Evolutionary conservation across 1,139 yeast genomes (phyloP).

Genomic region (Torulaspora globosa): DNA sequence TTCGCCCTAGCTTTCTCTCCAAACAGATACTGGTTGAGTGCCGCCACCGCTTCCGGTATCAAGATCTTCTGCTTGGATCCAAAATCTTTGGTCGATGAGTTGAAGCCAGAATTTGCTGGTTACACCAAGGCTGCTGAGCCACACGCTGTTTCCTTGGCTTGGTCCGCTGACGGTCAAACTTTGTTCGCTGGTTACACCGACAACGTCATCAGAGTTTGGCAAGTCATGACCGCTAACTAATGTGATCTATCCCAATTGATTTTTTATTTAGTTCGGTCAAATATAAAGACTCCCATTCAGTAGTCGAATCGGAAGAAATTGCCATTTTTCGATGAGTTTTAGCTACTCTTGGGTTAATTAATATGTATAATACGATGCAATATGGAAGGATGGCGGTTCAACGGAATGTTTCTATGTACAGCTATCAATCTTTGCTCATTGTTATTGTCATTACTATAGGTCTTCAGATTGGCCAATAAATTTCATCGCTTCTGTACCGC

Average conservation of each 20-base stretch:
- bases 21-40: slow-evolving; percentile 99
- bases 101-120: slow-evolving; percentile 95
- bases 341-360: slow-evolving; percentile 1
- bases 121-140: slow-evolving; percentile 94
- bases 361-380: slow-evolving; percentile 6
- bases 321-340: not conserved
- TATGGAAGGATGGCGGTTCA: not conserved
- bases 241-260: slow-evolving; percentile 12
- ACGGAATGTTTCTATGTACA: slow-evolving; percentile 2
- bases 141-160: slow-evolving; percentile 95
- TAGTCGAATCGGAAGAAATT: slow-evolving; percentile 1
- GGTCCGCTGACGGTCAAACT: slow-evolving; percentile 99
- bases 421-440: not conserved
- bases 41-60: slow-evolving; percentile 97
- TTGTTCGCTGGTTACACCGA: slow-evolving; percentile 99
- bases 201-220: slow-evolving; percentile 99
- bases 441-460: slow-evolving; percentile 15
- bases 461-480: slow-evolving; percentile 48
- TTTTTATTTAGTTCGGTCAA: slow-evolving; percentile 15
- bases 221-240: slow-evolving; percentile 90
- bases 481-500: slow-evolving; percentile 74
- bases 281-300: slow-evolving; percentile 7
- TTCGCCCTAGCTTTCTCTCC: slow-evolving; percentile 99
- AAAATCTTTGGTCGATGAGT: slow-evolving; percentile 93
- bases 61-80: slow-evolving; percentile 98